Base-by-base conservation (phyloP, 225 moss, liverwort and hornwort species). In the Pseudoscleropodium purum region DNA sequence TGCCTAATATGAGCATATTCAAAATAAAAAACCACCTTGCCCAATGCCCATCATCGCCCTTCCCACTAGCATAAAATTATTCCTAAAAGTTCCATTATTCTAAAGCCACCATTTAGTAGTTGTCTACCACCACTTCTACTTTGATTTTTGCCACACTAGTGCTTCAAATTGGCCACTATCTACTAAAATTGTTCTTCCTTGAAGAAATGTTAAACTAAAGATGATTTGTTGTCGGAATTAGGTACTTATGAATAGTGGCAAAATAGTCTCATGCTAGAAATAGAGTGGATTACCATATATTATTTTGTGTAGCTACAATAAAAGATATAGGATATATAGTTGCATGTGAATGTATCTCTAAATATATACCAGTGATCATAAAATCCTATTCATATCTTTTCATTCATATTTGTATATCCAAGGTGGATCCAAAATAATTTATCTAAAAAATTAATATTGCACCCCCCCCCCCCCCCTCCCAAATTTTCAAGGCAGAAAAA, bases 261-360 rank as follows among this genome's bases (percentile, higher is more conserved):
- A 69, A 73, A 45, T 17, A 10, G 0, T 16, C 43, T 29, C 6
- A 29, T 45, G 6, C 45, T 0, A 0, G 0, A 74, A 45, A 13
- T 73, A 27, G 29, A 45, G 2, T 17, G 1, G 7, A 0, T 30
- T 18, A 30, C 5, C 0, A 10, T 29, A 29, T 16, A 74, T 6
- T n/a, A 6, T 1, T 43, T 0, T 27, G 0, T 43, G 10, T 3
- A 73, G 1, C 0, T 43, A 0, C 16, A 27, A 27, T 3, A 43
- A 73, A 73, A 2, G 15, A 72, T 15, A 72, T 27, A 2, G 0
- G 1, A 41, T 8, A 70, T 41, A 2, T 3, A 39, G 3, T 4
- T 39, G 3, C 54, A 17, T 54, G 17, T 54, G 0, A n/a, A n/a
- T n/a, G n/a, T n/a, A n/a, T n/a, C n/a, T n/a, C n/a, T n/a, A n/a